phyloP scores from a whole-genome alignment of 768 basidiomycete species.

The Serendipita sp. region DNA sequence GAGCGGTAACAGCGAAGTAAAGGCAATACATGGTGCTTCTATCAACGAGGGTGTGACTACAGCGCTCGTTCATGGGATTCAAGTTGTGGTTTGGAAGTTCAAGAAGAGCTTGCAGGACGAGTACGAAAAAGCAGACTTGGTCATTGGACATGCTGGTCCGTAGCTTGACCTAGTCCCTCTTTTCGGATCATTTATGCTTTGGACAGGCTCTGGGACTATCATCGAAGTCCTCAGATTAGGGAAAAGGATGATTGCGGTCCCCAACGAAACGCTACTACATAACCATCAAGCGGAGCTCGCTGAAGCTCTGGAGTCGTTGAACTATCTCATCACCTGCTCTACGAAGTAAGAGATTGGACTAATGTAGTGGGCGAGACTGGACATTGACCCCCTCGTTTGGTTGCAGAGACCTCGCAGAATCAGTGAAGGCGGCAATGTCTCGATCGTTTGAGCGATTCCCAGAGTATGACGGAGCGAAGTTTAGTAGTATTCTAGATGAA shows the following conservation, averaged over 20 bases:
- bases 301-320: slow-evolving; percentile 37
- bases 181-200: neutral
- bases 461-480: slow-evolving; percentile 46
- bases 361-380: slow-evolving; percentile 4
- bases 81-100: slow-evolving; percentile 55
- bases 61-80: slow-evolving; percentile 22
- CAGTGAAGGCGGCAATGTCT: slow-evolving; percentile 23
- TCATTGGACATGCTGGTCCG: slow-evolving; percentile 87
- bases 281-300: slow-evolving; percentile 91
- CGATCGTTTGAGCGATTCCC: slow-evolving; percentile 36
- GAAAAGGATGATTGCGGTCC: slow-evolving; percentile 72
- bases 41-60: neutral
- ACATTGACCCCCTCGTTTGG: slow-evolving; percentile 21
- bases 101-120: slow-evolving; percentile 53
- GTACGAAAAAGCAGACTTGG: slow-evolving; percentile 49
- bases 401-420: slow-evolving; percentile 26
- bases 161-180: neutral
- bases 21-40: slow-evolving; percentile 11
- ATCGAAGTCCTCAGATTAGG: slow-evolving; percentile 63
- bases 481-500: slow-evolving; percentile 47
- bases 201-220: slow-evolving; percentile 81
- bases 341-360: slow-evolving; percentile 32
- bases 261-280: slow-evolving; percentile 75
- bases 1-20: slow-evolving; percentile 52
- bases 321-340: slow-evolving; percentile 40